phyloP scores from a whole-genome alignment of 148 eudicot species.

The Rhododendron mucronatum region DNA sequence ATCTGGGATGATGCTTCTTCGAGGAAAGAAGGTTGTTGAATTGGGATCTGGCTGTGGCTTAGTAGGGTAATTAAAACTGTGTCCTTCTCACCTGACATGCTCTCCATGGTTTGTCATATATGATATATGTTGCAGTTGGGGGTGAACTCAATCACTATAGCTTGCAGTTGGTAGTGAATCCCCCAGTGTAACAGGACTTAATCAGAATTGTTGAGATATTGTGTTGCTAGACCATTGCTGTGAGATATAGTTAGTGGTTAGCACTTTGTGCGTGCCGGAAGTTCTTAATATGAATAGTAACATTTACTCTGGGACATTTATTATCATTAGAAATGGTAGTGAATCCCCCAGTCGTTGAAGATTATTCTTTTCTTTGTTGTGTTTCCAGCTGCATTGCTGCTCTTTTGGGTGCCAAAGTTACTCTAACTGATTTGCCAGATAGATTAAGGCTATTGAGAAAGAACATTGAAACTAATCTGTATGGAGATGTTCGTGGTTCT shows the following conservation, averaged over 20 bases:
- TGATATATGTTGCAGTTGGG: neutral
- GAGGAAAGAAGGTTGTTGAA: constrained; percentile 82
- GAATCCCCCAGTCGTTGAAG: neutral
- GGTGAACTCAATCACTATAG: neutral
- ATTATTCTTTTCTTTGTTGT: neutral
- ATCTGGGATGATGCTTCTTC: constrained; percentile 46
- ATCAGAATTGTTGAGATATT: neutral
- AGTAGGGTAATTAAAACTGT: constrained; percentile 55
- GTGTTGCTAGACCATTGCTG: neutral
- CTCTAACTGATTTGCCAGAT: constrained; percentile 81
- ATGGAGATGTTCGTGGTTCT: constrained; percentile 54
- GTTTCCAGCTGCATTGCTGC: constrained; percentile 85
- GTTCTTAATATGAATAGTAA: neutral
- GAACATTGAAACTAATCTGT: constrained; percentile 64
- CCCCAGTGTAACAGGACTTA: neutral
- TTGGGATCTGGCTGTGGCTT: constrained; percentile 95
- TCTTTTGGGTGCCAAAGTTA: constrained; percentile 72
- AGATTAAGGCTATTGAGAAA: constrained; percentile 72
- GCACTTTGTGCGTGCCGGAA: neutral
- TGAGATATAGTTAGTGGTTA: neutral
- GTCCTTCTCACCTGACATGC: neutral
- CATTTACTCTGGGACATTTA: neutral
- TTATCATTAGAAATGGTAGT: neutral
- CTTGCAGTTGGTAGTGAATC: neutral
- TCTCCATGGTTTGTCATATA: neutral